phyloP scores from a whole-genome alignment of 495 filamentous ascomycete genomes.

The Podospora pseudocomata region DNA sequence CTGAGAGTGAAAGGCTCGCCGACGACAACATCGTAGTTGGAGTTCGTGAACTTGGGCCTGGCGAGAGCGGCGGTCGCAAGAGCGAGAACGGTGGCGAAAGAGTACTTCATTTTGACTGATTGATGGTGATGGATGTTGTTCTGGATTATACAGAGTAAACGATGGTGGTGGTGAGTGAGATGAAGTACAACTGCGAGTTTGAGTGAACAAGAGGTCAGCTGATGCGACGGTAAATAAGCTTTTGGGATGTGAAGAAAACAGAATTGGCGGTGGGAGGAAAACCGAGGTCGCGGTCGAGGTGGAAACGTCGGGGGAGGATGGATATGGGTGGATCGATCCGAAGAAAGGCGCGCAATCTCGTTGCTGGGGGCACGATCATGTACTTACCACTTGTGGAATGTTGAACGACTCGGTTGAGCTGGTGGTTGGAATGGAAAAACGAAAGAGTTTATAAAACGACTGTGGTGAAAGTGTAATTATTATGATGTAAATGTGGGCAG shows the following conservation, averaged over 20 bases:
- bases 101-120: conserved; percentile 45
- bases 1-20: conserved; percentile 42
- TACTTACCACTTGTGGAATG: conserved; percentile 5
- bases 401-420: conserved; percentile 11
- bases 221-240: neutral
- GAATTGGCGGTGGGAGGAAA: neutral
- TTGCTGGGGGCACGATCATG: conserved; percentile 4
- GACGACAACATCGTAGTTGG: conserved; percentile 34
- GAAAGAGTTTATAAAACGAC: conserved; percentile 17
- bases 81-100: conserved; percentile 32
- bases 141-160: conserved; percentile 9
- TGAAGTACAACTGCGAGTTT: conserved; percentile 9
- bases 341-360: conserved; percentile 7
- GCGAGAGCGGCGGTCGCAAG: conserved; percentile 40
- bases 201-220: neutral
- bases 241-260: neutral
- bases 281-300: neutral
- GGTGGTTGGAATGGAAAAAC: conserved; percentile 12
- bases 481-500: conserved; percentile 13
- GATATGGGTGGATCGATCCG: conserved; percentile 9
- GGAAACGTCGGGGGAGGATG: conserved; percentile 4
- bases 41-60: conserved; percentile 41
- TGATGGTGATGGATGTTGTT: conserved; percentile 3
- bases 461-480: conserved; percentile 21
- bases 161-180: conserved; percentile 4